Evolutionary conservation across 2,329 filamentous ascomycete genomes (phyloP).

Genomic region (Dendryphion nanum): DNA sequence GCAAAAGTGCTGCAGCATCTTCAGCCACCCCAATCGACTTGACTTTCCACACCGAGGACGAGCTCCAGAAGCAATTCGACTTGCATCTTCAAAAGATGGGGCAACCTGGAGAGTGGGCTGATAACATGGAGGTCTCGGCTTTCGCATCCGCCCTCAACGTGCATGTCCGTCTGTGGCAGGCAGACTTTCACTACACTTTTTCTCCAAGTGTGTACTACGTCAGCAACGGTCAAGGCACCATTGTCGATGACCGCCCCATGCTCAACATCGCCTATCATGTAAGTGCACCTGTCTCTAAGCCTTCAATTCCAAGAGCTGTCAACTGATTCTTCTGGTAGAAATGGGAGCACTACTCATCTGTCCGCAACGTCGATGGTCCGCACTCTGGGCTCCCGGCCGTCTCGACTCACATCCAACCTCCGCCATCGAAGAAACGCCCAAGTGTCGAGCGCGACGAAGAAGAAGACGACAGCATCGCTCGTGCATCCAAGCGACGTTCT

Average conservation of each 20-base stretch:
- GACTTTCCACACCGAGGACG: conserved; percentile 50
- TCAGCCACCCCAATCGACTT: conserved; percentile 43
- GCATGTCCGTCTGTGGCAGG: conserved; percentile 62
- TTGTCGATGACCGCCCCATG: conserved; percentile 32
- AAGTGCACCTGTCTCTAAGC: conserved; percentile 30
- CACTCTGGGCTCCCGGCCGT: conserved; percentile 57
- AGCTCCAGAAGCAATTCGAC: conserved; percentile 53
- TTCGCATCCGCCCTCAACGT: conserved; percentile 62
- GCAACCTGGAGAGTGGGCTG: conserved; percentile 61
- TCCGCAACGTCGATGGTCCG: conserved; percentile 59
- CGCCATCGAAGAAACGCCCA: conserved; percentile 44
- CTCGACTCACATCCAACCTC: conserved; percentile 25
- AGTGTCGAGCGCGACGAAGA: conserved; percentile 52
- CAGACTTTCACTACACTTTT: conserved; percentile 52
- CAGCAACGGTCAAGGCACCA: conserved; percentile 26
- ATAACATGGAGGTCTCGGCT: conserved; percentile 66
- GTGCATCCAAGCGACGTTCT: conserved; percentile 54
- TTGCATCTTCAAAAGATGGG: conserved; percentile 61
- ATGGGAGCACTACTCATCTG: conserved; percentile 67
- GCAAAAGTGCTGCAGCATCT: conserved; percentile 52
- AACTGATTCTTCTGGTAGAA: conserved; percentile 42
- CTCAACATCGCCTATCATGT: conserved; percentile 65
- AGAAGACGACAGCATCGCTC: conserved; percentile 50
- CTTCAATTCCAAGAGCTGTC: not conserved
- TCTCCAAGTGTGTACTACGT: conserved; percentile 40